A percentile compares a stretch with the other conserved stretches of the same genome.
phyloP scores from a whole-genome alignment of 2,329 filamentous ascomycete genomes.

The Stagonosporopsis cucurbitacearum region DNA sequence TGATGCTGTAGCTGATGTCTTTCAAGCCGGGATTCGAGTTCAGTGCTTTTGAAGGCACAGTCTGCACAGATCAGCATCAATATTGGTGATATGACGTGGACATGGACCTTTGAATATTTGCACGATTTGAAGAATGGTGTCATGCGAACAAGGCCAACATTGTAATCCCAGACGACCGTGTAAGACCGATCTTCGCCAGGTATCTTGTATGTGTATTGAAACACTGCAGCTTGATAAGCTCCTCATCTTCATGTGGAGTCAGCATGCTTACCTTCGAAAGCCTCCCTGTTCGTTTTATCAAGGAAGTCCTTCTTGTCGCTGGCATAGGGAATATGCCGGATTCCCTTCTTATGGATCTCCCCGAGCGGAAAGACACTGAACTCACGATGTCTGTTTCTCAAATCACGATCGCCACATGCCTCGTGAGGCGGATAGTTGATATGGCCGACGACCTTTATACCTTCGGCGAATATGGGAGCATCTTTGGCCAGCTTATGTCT shows the following conservation, averaged over 20 bases:
- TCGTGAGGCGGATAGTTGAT: constrained; percentile 80
- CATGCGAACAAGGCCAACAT: constrained; percentile 89
- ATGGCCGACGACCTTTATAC: constrained; percentile 64
- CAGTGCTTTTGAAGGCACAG: constrained; percentile 81
- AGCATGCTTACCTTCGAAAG: constrained; percentile 76
- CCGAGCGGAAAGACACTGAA: constrained; percentile 73
- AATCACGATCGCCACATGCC: constrained; percentile 58
- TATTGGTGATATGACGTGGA: background rate
- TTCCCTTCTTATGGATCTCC: constrained; percentile 56
- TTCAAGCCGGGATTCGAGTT: constrained; percentile 75
- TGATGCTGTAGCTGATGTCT: constrained; percentile 93
- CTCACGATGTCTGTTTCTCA: constrained; percentile 64
- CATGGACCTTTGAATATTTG: constrained; percentile 80
- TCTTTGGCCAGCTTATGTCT: constrained; percentile 70
- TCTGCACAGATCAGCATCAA: constrained; percentile 61
- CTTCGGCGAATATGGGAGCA: constrained; percentile 66
- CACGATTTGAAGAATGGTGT: constrained; percentile 94
- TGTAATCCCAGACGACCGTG: constrained; percentile 96
- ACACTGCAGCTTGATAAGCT: constrained; percentile 62
- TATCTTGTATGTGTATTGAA: constrained; percentile 80
- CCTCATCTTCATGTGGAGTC: background rate
- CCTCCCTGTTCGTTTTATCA: constrained; percentile 83
- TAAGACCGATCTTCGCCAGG: constrained; percentile 70
- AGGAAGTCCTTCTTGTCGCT: constrained; percentile 91
- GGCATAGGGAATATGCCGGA: constrained; percentile 84